A percentile compares a stretch with the other conserved stretches of the same genome.
Conservation (phyloP, 768 basidiomycete species). For the Mycena floridula region DNA sequence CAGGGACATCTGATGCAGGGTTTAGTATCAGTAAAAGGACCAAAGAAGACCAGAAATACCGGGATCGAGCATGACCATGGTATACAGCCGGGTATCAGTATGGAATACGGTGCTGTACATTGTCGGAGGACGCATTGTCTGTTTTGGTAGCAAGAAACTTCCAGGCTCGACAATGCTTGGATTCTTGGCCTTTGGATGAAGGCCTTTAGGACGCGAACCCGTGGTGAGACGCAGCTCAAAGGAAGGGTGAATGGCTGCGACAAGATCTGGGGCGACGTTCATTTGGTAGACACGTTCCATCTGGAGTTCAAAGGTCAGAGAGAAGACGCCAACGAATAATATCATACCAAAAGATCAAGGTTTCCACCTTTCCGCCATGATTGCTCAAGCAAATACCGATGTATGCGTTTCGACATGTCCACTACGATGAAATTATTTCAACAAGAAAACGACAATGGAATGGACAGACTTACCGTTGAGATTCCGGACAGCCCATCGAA, state of each 20-base stretch:
- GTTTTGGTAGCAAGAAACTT: constrained; percentile 34
- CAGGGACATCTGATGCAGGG: constrained; percentile 65
- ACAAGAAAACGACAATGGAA: background rate
- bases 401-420: constrained; percentile 61
- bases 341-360: constrained; percentile 74
- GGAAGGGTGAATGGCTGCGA: constrained; percentile 65
- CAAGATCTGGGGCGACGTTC: constrained; percentile 83
- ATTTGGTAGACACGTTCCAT: constrained; percentile 94
- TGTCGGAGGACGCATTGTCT: constrained; percentile 63
- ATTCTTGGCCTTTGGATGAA: constrained; percentile 24
- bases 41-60: constrained; percentile 42
- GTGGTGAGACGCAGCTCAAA: constrained; percentile 66
- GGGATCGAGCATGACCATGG: constrained; percentile 83
- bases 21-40: background rate
- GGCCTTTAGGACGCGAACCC: constrained; percentile 23
- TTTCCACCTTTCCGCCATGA: constrained; percentile 82
- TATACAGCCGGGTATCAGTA: constrained; percentile 74
- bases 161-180: constrained; percentile 61
- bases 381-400: constrained; percentile 78
- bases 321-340: background rate
- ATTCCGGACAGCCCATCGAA: constrained; percentile 72
- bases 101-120: constrained; percentile 79
- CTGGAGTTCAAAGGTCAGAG: constrained; percentile 27
- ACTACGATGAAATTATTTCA: constrained; percentile 39
- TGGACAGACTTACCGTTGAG: constrained; percentile 59